Evolutionary conservation across 345 rosid species (phyloP), one percentile per base, ranked within the genome.

Genomic region (Moringa oleifera): DNA sequence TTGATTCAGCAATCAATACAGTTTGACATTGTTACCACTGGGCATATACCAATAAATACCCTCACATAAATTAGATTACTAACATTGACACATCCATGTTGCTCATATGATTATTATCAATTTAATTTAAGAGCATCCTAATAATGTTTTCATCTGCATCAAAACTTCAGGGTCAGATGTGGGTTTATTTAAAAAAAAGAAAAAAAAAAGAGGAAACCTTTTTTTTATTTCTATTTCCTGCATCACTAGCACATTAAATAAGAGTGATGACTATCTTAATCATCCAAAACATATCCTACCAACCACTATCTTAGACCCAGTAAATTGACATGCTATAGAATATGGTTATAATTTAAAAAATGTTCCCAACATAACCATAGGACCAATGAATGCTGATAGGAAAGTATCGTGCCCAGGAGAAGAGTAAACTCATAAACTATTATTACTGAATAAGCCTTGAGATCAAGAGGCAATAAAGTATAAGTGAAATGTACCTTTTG

Each of bases 401-500:
- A 15, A 41, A 41, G 17, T 7, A 41, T 5, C 13, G 1, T 15
- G 17, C 12, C 47, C 47, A 11, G 47, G 12, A 41, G 47, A 41
- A 41, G 12, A 41, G 1, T 5, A 41, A 9, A 41, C 1, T 1
- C 6, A 15, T 41, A 16, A 11, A 33, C 37, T 41, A 41, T 15
- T 15, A 41, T 16, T 41, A 41, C n/a, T 5, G 31, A 55, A 15
- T 0, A 55, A 55, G 28, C 2, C 25, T 6, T 0, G 58, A 22
- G 58, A 12, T 10, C 18, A 58, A 20, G 20, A 37, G 20, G 46
- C 18, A 23, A 23, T 10, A 41, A 60, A 60, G 4, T 13, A 46
- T 1, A 10, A 11, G 36, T 17, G 20, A 28, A 31, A n/a, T 33
- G 16, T 57, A 31, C 88, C 47, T 66, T 78, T 80, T 51, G 67